phyloP scores from a whole-genome alignment of 257 asterid species.

The Prunella vulgaris region DNA sequence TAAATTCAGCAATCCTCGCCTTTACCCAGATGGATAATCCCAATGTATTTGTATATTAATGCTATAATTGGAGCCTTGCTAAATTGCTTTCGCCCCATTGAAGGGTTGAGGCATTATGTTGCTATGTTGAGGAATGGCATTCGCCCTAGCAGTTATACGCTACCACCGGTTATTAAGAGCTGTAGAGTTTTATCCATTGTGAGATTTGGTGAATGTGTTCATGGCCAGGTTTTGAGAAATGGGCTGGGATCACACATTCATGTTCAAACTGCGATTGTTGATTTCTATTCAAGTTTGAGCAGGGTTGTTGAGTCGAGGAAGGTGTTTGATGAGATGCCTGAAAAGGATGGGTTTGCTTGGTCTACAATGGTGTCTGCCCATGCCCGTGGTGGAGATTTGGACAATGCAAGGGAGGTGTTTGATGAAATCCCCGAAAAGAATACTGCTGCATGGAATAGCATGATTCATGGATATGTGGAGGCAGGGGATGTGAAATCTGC shows the following conservation, averaged over 20 bases:
- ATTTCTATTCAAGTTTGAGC: conserved; percentile 57
- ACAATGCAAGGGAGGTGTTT: conserved; percentile 45
- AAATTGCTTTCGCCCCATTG: conserved; percentile 40
- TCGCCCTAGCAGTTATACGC: conserved; percentile 54
- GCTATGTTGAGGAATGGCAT: conserved; percentile 50
- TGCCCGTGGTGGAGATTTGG: conserved; percentile 35
- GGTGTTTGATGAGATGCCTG: conserved; percentile 68
- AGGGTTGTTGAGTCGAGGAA: conserved; percentile 36
- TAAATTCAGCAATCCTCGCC: conserved; percentile 42
- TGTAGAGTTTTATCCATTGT: conserved; percentile 30
- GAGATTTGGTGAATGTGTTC: conserved; percentile 48
- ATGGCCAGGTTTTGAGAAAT: conserved; percentile 47
- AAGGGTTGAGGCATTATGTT: conserved; percentile 37
- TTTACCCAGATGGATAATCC: conserved; percentile 45
- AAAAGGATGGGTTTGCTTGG: conserved; percentile 62
- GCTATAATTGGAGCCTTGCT: conserved; percentile 53
- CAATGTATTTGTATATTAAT: conserved; percentile 52
- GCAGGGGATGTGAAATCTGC: conserved; percentile 67
- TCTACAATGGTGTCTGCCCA: conserved; percentile 58
- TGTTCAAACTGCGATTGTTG: conserved; percentile 61
- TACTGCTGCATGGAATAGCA: conserved; percentile 58
- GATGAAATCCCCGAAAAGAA: conserved; percentile 57
- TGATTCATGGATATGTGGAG: conserved; percentile 61
- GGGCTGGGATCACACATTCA: conserved; percentile 48
- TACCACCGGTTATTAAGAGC: conserved; percentile 58